Evolutionary conservation across 106 monocot genomes (phyloP), one percentile per base, ranked within the genome.

Genomic region (Allium cepa): DNA sequence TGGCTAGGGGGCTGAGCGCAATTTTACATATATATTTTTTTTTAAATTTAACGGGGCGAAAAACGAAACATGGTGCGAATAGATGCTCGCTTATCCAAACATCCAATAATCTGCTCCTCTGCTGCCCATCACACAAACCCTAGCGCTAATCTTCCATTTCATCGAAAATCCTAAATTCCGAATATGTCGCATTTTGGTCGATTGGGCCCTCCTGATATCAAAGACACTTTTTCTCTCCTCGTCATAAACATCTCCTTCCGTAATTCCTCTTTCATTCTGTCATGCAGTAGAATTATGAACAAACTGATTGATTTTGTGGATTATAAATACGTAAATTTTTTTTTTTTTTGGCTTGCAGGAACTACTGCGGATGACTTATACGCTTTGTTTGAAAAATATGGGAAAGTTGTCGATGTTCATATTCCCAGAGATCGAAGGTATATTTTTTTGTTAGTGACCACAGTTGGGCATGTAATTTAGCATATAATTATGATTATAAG

Each of bases 131-230:
- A 48, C 64, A n/a, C 64, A 48, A 79, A 74, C 79, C 75, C 73
- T 77, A 75, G 69, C 79, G 71, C 73, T 77, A 75, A 72, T 75
- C 66, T 72, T 80, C 63, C 26, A 48, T 16, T 36, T 70, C 4
- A 36, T 1, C 36, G 3, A 5, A 55, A 46, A 15, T n/a, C 11
- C 2, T 15, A 71, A 46, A 46, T 13, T 9, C 16, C 28, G n/a
- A 10, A 64, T n/a, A 94, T 94, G 94, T 94, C 94, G 78, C 94
- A 90, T 78, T 90, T 94, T 66, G 94, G 94, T 1, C 66, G 94
- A 74, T 87, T 90, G 17, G 94, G 90, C 13, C 94, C 94, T 56
- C 94, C 94, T 56, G 87, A 87, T 70, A 94, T 90, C 83, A 85
- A 15, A 56, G 94, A 94, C 72, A 87, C 87, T 50, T 86, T 75